phyloP scores from a whole-genome alignment of 371 early-diverging fungal genomes.

The Mortierella sp. region DNA sequence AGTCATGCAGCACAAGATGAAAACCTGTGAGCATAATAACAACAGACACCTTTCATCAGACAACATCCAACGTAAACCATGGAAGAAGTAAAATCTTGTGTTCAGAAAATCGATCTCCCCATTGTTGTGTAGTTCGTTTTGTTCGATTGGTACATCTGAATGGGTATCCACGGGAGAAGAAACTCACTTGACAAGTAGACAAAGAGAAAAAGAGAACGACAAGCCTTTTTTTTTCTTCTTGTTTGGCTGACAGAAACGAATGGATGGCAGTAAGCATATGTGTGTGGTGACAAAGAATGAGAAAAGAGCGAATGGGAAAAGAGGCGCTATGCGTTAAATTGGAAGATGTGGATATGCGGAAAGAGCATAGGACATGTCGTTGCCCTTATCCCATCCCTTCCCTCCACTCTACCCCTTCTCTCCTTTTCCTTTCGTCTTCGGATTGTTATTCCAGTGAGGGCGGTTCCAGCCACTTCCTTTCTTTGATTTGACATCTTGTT shows the following conservation, averaged over 20 bases:
- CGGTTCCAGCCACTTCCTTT: not conserved
- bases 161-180: too few species aligned
- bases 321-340: not conserved
- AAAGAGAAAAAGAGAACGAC: not conserved
- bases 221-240: not conserved
- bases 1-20: not conserved
- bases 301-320: not conserved
- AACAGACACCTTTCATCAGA: too few species aligned
- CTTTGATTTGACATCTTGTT: not conserved
- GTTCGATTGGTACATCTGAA: too few species aligned
- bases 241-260: constrained; percentile 1
- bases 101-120: too few species aligned
- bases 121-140: not conserved
- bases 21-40: not conserved
- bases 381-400: not conserved
- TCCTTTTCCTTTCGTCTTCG: not conserved
- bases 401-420: not conserved
- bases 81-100: too few species aligned
- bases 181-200: not conserved
- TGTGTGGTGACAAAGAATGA: constrained; percentile 5
- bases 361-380: not conserved
- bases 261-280: not conserved
- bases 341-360: constrained; percentile 2
- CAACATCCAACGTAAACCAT: too few species aligned
- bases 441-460: not conserved